Evolutionary conservation across 257 asterid genomes (phyloP).

Genomic region (Perilla frutescens): DNA sequence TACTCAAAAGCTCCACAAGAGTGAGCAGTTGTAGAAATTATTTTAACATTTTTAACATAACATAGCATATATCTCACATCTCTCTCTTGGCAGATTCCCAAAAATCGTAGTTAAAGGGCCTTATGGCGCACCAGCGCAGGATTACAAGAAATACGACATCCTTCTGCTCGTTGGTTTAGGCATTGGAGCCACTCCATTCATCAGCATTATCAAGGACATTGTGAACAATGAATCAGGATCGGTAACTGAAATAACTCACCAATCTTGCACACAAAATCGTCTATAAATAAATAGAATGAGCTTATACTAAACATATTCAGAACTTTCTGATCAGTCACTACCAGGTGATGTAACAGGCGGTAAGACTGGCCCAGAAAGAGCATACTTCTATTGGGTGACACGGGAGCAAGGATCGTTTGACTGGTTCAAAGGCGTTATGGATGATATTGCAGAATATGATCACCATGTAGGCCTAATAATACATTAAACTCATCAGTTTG

Average conservation of each 20-base stretch:
- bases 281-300: background rate
- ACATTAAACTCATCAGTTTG: background rate
- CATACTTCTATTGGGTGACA: slow-evolving; percentile 94
- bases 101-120: slow-evolving; percentile 78
- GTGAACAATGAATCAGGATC: slow-evolving; percentile 52
- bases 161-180: slow-evolving; percentile 89
- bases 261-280: background rate
- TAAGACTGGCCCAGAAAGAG: slow-evolving; percentile 65
- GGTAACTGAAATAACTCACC: slow-evolving; percentile 45
- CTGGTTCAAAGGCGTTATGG: slow-evolving; percentile 98
- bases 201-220: slow-evolving; percentile 84
- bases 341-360: slow-evolving; percentile 26
- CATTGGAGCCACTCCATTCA: slow-evolving; percentile 94
- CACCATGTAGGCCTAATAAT: slow-evolving; percentile 53
- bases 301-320: background rate
- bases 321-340: slow-evolving; percentile 39
- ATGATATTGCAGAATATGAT: slow-evolving; percentile 87
- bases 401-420: slow-evolving; percentile 96
- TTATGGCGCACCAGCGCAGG: slow-evolving; percentile 94
- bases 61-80: slow-evolving; percentile 17
- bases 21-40: slow-evolving; percentile 42
- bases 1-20: slow-evolving; percentile 50
- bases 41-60: background rate
- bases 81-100: slow-evolving; percentile 59
- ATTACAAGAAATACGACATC: slow-evolving; percentile 79